These are phyloP conservation scores for Phytophthora fragariaefolia DNA, from an alignment of 352 stramenopile genomes.

Conservation along the genomic window DNA sequence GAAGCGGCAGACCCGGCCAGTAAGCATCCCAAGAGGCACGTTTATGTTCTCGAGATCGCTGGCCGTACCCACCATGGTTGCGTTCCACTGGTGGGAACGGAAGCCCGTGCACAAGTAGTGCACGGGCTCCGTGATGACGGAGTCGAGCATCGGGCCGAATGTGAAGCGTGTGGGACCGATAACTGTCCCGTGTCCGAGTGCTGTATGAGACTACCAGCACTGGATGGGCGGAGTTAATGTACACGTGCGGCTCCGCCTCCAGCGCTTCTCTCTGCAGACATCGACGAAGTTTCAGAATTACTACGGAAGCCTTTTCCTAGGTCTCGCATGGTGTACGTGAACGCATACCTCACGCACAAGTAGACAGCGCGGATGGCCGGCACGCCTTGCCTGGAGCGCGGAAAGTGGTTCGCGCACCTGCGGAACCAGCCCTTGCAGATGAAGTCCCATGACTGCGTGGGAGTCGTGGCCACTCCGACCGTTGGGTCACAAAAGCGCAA, in stretches of 20 bases:
- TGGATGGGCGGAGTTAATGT: slow-evolving; percentile 39
- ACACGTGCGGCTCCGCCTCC: slow-evolving; percentile 23
- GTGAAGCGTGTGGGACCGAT: slow-evolving; percentile 14
- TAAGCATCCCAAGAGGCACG: background rate
- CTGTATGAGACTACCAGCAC: slow-evolving; percentile 31
- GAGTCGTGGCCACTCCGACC: background rate
- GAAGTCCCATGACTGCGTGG: background rate
- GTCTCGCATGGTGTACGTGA: background rate
- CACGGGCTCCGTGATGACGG: slow-evolving; percentile 13
- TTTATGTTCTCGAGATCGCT: slow-evolving; percentile 12
- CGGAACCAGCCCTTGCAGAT: slow-evolving; percentile 2
- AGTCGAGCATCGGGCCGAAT: slow-evolving; percentile 13
- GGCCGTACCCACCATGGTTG: slow-evolving; percentile 16
- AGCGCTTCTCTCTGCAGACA: slow-evolving; percentile 27
- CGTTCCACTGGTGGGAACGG: slow-evolving; percentile 31
- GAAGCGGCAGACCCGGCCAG: background rate
- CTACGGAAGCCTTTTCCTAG: background rate
- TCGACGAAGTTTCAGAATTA: background rate
- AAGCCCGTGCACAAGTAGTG: slow-evolving; percentile 37
- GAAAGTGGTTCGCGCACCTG: background rate
- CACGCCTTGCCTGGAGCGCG: background rate
- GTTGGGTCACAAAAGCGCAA: background rate
- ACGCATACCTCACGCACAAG: background rate
- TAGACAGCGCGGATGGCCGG: background rate
- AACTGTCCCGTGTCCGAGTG: slow-evolving; percentile 11